Evolutionary conservation across 225 moss, liverwort and hornwort genomes (phyloP).

Genomic region (Sphagnum contortum): DNA sequence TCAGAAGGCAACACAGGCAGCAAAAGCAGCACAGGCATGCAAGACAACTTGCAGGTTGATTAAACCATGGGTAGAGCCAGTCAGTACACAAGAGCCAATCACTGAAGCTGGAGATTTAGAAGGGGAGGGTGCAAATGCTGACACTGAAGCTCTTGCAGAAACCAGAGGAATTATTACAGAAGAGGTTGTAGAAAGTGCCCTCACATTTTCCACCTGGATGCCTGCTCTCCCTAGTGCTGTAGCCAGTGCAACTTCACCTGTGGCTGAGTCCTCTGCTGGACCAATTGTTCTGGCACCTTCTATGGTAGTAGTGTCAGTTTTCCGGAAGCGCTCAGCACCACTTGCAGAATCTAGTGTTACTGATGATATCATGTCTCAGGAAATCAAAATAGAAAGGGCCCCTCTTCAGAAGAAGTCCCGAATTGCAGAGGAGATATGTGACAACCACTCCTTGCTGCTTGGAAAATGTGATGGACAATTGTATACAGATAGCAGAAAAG

Average conservation of each 20-base stretch:
- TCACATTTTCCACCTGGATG: conserved; percentile 14
- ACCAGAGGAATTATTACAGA: conserved; percentile 16
- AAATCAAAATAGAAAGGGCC: conserved; percentile 49
- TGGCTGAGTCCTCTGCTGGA: conserved; percentile 26
- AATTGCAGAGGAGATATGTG: conserved; percentile 27
- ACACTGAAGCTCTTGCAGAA: conserved; percentile 46
- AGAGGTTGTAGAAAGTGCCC: conserved; percentile 35
- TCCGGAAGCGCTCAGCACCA: conserved; percentile 57
- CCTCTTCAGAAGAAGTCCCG: conserved; percentile 72
- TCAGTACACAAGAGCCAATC: conserved; percentile 35
- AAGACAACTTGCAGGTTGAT: conserved; percentile 74
- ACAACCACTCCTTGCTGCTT: no score
- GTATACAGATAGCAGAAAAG: no score
- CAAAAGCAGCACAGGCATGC: conserved; percentile 34
- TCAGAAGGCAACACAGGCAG: conserved; percentile 19
- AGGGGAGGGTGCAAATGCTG: conserved; percentile 50
- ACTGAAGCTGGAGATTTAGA: conserved; percentile 58
- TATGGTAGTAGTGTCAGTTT: conserved; percentile 23
- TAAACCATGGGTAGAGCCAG: conserved; percentile 83
- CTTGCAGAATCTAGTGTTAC: conserved; percentile 19
- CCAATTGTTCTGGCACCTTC: conserved; percentile 12
- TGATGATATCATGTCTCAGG: conserved; percentile 21
- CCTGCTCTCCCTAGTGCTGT: conserved; percentile 19
- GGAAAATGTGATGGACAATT: no score
- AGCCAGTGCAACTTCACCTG: conserved; percentile 10